Evolutionary conservation across 1,139 yeast species (phyloP), one percentile per base, ranked within the genome.

Genomic region (Yamadazyma trypodendri): DNA sequence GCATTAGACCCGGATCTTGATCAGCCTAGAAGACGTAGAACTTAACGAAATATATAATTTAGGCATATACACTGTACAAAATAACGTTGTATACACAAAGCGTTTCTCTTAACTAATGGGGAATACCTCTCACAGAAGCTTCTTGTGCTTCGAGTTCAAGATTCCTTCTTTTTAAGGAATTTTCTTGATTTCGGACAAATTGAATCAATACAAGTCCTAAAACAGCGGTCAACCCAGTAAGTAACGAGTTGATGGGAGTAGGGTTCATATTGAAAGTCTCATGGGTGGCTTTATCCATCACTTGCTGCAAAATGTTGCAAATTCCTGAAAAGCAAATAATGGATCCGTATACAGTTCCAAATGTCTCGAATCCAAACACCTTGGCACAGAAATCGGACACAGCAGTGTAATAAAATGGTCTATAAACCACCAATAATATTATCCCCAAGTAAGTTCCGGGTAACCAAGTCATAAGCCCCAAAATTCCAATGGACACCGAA

Each of bases 351-450:
- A 89, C 80, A 1, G 90, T 82, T 28, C 97, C 96, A 62, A 90
- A 90, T 1, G 95, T 88, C 40, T 80, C 84, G 59, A 85, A 89
- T 0, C 97, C 97, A 65, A 90, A 90, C 15, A 89, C 94, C 55
- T 90, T 90, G 31, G 96, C 95, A 56, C 90, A 78, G 55, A 81
- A 87, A 59, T 90, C 97, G 4, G 95, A 84, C 2, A 89, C 86
- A 0, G 95, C 88, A 2, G 97, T 89, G 61, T 89, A 90, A 55
- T 85, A 88, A 54, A 89, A 85, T 12, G 97, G 97, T 58, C 97
- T 75, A 60, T 85, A 89, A 1, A 86, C 68, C n/a, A 87, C 96
- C 47, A 90, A 68, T 21, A 84, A 51, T 1, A 77, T 50, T 31
- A 88, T 83, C 8, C 95, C 94, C 1, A 75, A 35, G 49, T 83